Conservation (phyloP, 257 asterid species). For the Solanum megistacrolobum region DNA sequence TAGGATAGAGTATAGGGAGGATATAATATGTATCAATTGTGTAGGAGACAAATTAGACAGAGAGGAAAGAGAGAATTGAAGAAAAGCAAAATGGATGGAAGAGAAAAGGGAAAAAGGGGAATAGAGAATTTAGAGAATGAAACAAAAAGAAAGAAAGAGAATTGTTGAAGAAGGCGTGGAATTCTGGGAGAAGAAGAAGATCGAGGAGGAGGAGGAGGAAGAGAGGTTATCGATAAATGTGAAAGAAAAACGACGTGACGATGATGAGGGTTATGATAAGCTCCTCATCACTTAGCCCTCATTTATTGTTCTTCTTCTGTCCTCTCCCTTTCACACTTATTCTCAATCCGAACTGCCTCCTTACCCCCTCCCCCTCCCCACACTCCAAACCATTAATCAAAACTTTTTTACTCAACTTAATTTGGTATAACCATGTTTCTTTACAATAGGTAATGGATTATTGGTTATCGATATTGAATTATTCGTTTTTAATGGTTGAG, state of each 20-base stretch:
- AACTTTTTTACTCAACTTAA: not conserved
- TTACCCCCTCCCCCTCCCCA: not conserved
- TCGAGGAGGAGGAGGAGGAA: not conserved
- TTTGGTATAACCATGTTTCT: not conserved
- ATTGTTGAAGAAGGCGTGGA: constrained; percentile 34
- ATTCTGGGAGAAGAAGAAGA: constrained; percentile 26
- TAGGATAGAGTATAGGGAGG: too few relatives aligned
- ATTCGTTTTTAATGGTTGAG: too few relatives aligned
- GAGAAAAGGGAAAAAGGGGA: not conserved
- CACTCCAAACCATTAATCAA: not conserved
- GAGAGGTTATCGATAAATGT: constrained; percentile 36
- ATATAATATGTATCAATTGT: too few relatives aligned
- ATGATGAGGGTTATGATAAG: constrained; percentile 93
- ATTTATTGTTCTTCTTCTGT: constrained; percentile 57
- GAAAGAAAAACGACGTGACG: constrained; percentile 88
- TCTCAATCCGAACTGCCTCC: constrained; percentile 90
- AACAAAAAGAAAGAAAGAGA: not conserved
- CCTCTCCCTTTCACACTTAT: constrained; percentile 85
- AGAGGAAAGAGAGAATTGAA: not conserved
- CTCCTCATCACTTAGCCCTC: constrained; percentile 61
- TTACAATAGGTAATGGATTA: not conserved
- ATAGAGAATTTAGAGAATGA: not conserved
- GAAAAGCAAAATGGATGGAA: not conserved
- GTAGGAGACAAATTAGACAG: not conserved
- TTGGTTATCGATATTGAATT: too few relatives aligned